Evolutionary conservation across 164 flowering plant genomes (phyloP), one percentile per base, ranked within the genome.

Genomic region (Annona squamosa): DNA sequence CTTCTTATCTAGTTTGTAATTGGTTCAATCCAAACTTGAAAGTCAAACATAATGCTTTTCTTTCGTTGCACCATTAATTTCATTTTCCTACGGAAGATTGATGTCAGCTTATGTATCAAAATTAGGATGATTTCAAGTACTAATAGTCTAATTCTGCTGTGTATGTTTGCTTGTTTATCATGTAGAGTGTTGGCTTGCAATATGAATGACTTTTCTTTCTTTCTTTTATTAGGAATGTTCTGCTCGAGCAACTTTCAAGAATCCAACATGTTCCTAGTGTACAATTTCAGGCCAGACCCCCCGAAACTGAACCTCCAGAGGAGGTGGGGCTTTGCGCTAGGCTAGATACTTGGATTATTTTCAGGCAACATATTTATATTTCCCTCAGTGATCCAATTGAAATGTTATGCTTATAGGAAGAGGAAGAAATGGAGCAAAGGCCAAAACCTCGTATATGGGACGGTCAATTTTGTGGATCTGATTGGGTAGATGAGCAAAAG

Each of bases 181-280:
- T 64, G 42, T 19, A 13, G 67, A 64, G 12, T 19, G 37, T 64
- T 19, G 2, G 65, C 10, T 65, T 68, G 3, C 46, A 47, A 68
- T 42, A 6, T 46, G 37, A 42, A 16, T 68, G 13, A 69, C 12
- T 45, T 68, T 66, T 71, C 3, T 43, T 48, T 19, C 48, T 16
- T 65, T 5, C 18, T 16, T 66, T 67, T 65, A 74, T 72, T 81
- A 92, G 97, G 91, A 88, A 73, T 74, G 74, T 82, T 72, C 81
- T 90, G 64, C 79, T 94, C 67, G 98, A 91, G 77, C 96, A 89
- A 79, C 86, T 94, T 67, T 85, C 97, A 59, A 88, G 80, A 76
- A 67, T 94, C 52, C 83, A 86, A 44, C 91, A 89, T 84, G 86
- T 85, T 61, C 98, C 98, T 26, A 91, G 97, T 78, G 91, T 90